A percentile compares a stretch with the other conserved stretches of the same genome.
Conservation (phyloP, 371 early-diverging fungal species). For the Lichtheimia ornata region DNA sequence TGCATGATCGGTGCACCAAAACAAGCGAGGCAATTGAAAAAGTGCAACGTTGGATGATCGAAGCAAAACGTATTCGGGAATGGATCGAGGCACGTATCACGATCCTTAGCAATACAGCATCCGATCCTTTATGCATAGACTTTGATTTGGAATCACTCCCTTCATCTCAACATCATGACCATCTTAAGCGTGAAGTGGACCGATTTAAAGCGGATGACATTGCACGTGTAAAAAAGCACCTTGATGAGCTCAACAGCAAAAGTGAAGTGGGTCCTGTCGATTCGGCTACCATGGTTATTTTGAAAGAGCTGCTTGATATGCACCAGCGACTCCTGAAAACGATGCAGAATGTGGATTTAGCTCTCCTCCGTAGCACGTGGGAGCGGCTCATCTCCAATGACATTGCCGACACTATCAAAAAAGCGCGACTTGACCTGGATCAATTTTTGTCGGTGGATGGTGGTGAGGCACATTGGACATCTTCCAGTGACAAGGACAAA, state of each 20-base stretch:
- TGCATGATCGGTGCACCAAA: conserved; percentile 30
- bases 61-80: conserved; percentile 49
- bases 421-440: too few relatives aligned
- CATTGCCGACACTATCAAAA: background rate
- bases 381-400: conserved; percentile 22
- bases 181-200: conserved; percentile 46
- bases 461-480: conserved; percentile 3
- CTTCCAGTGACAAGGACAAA: background rate
- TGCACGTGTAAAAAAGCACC: conserved; percentile 49
- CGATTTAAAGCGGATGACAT: conserved; percentile 56
- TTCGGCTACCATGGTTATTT: conserved; percentile 52
- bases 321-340: conserved; percentile 22
- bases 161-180: conserved; percentile 20
- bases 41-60: conserved; percentile 55
- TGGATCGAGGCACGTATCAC: conserved; percentile 50
- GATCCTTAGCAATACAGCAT: background rate
- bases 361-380: conserved; percentile 34
- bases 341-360: conserved; percentile 22
- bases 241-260: conserved; percentile 27
- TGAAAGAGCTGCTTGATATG: conserved; percentile 34
- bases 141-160: background rate
- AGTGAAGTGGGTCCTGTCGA: conserved; percentile 45
- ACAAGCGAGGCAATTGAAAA: conserved; percentile 54
- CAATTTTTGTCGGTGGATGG: background rate
- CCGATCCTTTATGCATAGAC: conserved; percentile 22